Evolutionary conservation across 1,139 yeast genomes (phyloP).

Genomic region (Candida glucosophila): DNA sequence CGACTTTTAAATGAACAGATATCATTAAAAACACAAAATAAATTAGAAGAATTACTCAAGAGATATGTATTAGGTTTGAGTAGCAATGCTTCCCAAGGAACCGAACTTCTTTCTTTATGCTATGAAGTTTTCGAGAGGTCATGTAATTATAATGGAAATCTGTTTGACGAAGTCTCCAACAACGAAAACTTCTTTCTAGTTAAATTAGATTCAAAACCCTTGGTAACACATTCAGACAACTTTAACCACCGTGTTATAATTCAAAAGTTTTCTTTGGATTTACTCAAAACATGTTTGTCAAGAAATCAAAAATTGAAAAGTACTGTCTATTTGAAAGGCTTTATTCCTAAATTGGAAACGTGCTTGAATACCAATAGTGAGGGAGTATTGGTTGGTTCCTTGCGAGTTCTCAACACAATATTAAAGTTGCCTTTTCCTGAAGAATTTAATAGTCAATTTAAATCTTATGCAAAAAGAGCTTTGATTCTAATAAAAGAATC

Average conservation of each 20-base stretch:
- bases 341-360: conserved; percentile 62
- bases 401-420: conserved; percentile 54
- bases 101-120: conserved; percentile 60
- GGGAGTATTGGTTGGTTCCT: conserved; percentile 59
- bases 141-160: conserved; percentile 15
- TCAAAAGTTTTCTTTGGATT: conserved; percentile 72
- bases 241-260: conserved; percentile 47
- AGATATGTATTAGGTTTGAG: conserved; percentile 72
- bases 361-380: conserved; percentile 64
- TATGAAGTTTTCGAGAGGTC: conserved; percentile 64
- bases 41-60: conserved; percentile 70
- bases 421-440: conserved; percentile 58
- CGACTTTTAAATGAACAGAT: conserved; percentile 57
- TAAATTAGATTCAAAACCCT: conserved; percentile 50
- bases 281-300: conserved; percentile 63
- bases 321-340: conserved; percentile 55
- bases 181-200: conserved; percentile 61
- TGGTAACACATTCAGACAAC: conserved; percentile 43
- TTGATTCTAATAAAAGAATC: conserved; percentile 63
- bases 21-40: conserved; percentile 60
- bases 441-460: conserved; percentile 44
- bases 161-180: conserved; percentile 7
- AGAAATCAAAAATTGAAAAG: conserved; percentile 46
- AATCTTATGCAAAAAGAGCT: conserved; percentile 53
- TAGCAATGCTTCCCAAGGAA: conserved; percentile 53